Conservation (phyloP, 2,329 filamentous ascomycete genomes). For the Blastomyces gilchristii region DNA sequence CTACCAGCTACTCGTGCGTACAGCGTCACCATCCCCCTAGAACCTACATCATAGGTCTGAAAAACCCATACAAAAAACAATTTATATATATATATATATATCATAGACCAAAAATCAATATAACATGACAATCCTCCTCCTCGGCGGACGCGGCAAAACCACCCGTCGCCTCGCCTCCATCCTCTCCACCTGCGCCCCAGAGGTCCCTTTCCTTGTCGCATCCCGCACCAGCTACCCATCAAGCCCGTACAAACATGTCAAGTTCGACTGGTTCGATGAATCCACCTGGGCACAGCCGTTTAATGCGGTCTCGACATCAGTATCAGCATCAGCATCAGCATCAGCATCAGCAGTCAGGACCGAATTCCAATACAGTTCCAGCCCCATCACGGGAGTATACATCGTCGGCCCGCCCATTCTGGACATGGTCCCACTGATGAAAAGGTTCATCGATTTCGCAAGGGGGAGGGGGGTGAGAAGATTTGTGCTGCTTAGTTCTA, state of each 20-base stretch:
- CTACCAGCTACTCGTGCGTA: too few species aligned
- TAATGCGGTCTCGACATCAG: neutral
- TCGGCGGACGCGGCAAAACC: constrained; percentile 10
- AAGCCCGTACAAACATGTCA: neutral
- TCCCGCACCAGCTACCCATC: constrained; percentile 3
- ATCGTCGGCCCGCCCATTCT: constrained; percentile 32
- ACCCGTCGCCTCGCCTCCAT: constrained; percentile 7
- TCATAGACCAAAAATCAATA: neutral
- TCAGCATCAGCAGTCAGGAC: too few species aligned
- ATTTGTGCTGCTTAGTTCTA: constrained; percentile 40
- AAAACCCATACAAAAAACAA: too few species aligned
- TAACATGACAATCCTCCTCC: constrained; percentile 11
- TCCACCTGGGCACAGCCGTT: constrained; percentile 10
- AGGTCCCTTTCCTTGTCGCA: constrained; percentile 11
- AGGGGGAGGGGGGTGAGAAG: constrained; percentile 29
- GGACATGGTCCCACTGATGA: constrained; percentile 28
- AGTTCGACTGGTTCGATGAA: constrained; percentile 13
- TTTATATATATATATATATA: too few species aligned
- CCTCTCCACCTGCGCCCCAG: neutral
- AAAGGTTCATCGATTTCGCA: constrained; percentile 37
- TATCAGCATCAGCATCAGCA: too few species aligned
- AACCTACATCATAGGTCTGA: too few species aligned
- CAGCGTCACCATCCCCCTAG: too few species aligned
- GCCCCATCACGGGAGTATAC: constrained; percentile 31
- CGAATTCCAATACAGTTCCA: too few species aligned